Evolutionary conservation across 371 early-diverging fungal species (phyloP).

Genomic region (Rhizopus sp.): DNA sequence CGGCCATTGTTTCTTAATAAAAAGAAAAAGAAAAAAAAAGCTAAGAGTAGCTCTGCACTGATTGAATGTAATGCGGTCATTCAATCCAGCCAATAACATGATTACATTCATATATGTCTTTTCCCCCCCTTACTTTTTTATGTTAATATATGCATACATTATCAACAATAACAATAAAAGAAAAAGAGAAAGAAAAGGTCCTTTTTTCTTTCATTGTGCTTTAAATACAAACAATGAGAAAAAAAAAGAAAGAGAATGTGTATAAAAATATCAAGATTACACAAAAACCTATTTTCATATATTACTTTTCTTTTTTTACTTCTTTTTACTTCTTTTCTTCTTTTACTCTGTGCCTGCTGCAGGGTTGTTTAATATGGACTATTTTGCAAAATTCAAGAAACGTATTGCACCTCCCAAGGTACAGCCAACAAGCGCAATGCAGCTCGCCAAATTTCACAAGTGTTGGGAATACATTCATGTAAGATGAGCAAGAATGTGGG

Average conservation of each 20-base stretch:
- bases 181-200: too few relatives aligned
- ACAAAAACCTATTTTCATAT: background rate
- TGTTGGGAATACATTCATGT: slow-evolving; percentile 76
- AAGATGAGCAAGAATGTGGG: slow-evolving; percentile 19
- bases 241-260: too few relatives aligned
- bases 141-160: too few relatives aligned
- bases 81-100: too few relatives aligned
- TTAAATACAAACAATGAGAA: too few relatives aligned
- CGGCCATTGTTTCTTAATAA: slow-evolving; percentile 1
- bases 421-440: slow-evolving; percentile 66
- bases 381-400: slow-evolving; percentile 67
- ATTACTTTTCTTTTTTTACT: background rate
- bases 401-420: slow-evolving; percentile 66
- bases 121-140: too few relatives aligned
- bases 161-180: too few relatives aligned
- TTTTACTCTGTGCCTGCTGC: background rate
- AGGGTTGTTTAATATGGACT: slow-evolving; percentile 49
- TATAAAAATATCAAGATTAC: too few relatives aligned
- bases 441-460: slow-evolving; percentile 73
- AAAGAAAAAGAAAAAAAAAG: background rate
- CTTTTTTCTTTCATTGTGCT: too few relatives aligned
- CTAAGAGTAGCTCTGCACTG: background rate
- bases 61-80: background rate
- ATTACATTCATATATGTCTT: too few relatives aligned
- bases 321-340: slow-evolving; percentile 44